phyloP scores from a whole-genome alignment of 306 rosid species.

The Medicago arabica region DNA sequence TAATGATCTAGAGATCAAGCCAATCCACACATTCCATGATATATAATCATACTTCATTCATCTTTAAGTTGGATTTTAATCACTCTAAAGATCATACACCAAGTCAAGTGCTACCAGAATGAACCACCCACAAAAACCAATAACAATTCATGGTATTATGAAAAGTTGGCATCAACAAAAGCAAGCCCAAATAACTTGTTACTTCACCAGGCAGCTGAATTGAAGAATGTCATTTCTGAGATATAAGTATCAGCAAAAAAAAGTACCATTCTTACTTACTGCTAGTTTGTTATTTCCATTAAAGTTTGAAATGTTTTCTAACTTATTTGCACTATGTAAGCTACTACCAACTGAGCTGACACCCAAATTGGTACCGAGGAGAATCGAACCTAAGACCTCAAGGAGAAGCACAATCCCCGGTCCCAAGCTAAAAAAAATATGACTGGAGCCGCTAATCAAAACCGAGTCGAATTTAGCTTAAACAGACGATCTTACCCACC shows the following conservation, averaged over 20 bases:
- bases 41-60: constrained; percentile 12
- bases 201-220: neutral
- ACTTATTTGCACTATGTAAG: neutral
- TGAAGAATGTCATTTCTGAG: neutral
- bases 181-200: neutral
- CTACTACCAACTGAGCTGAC: neutral
- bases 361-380: too few species aligned
- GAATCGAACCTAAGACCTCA: too few species aligned
- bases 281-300: neutral
- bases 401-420: too few species aligned
- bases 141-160: too few species aligned
- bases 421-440: too few species aligned
- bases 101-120: neutral
- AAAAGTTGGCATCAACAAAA: neutral
- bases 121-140: neutral
- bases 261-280: neutral
- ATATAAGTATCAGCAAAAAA: neutral
- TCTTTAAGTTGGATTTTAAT: constrained; percentile 7
- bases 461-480: neutral
- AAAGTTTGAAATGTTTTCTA: neutral
- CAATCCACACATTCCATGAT: neutral
- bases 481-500: neutral
- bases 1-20: neutral
- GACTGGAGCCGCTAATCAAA: neutral
- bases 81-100: neutral